Percentiles rank a stretch among this genome's conserved stretches.
phyloP scores from a whole-genome alignment of 495 filamentous ascomycete genomes.

The Xylaria telfairii region DNA sequence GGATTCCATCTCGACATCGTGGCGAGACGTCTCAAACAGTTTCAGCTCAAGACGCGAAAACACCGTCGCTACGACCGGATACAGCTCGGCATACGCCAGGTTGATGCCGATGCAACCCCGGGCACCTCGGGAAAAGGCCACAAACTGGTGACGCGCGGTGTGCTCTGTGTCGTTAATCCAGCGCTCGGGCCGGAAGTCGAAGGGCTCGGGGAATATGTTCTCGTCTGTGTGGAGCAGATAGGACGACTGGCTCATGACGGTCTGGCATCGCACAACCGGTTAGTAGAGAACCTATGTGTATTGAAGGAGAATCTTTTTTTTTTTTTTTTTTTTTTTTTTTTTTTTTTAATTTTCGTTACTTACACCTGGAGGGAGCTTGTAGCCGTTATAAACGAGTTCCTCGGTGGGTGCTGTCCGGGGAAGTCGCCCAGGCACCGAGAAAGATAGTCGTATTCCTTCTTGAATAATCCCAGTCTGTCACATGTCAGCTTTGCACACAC shows the following conservation, averaged over 20 bases:
- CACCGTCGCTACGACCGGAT: constrained; percentile 1
- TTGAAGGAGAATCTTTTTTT: too few species aligned
- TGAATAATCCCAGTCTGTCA: constrained; percentile 42
- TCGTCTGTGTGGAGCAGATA: constrained; percentile 5
- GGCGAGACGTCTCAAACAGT: constrained; percentile 1
- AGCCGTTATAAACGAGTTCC: constrained; percentile 41
- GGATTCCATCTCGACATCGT: neutral
- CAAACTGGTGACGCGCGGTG: constrained; percentile 3
- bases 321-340: too few species aligned
- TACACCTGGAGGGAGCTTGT: neutral
- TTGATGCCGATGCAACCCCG: constrained; percentile 25
- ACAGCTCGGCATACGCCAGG: constrained; percentile 21
- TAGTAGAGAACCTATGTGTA: too few species aligned
- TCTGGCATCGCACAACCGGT: neutral
- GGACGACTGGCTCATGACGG: neutral
- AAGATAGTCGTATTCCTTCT: constrained; percentile 47
- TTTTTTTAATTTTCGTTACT: too few species aligned
- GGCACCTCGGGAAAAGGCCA: constrained; percentile 24
- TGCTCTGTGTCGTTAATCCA: constrained; percentile 1
- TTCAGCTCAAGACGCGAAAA: constrained; percentile 11
- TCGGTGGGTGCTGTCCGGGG: constrained; percentile 49
- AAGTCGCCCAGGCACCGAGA: constrained; percentile 47
- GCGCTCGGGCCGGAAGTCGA: neutral
- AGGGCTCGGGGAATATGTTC: neutral
- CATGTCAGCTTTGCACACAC: constrained; percentile 14